Evolutionary conservation across 768 basidiomycete species (phyloP).

Genomic region (Fomitopsis serialis): DNA sequence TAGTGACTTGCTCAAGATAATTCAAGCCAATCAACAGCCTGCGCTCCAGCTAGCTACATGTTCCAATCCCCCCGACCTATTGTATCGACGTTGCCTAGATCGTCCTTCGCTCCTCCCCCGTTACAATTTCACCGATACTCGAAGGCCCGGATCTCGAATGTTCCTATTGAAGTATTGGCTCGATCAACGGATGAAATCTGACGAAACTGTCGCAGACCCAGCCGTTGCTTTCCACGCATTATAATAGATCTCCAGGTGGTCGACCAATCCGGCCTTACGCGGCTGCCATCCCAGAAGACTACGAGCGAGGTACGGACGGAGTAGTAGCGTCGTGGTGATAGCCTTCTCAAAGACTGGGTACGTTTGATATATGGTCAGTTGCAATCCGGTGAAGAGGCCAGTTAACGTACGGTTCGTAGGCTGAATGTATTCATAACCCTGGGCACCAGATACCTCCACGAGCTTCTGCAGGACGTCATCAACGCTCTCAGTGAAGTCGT

Average conservation of each 20-base stretch:
- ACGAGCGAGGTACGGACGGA: conserved; percentile 35
- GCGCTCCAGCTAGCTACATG: too few species aligned
- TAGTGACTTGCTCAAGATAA: too few species aligned
- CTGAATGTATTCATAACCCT: conserved; percentile 27
- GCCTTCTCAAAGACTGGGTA: conserved; percentile 32
- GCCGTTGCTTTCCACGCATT: conserved; percentile 27
- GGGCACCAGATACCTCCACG: conserved; percentile 31
- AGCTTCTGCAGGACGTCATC: conserved; percentile 35
- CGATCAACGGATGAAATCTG: not conserved
- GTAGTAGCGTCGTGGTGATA: conserved; percentile 23
- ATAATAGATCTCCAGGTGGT: conserved; percentile 39
- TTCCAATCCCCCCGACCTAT: too few species aligned
- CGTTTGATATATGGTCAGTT: not conserved
- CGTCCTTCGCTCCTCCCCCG: too few species aligned
- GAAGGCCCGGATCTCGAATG: not conserved
- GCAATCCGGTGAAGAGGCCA: not conserved
- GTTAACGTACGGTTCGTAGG: conserved; percentile 32
- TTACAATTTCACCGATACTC: not conserved
- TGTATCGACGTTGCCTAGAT: too few species aligned
- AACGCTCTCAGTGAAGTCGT: conserved; percentile 34
- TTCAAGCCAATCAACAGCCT: too few species aligned
- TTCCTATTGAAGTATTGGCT: not conserved
- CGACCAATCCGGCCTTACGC: conserved; percentile 35
- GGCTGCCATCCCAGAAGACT: conserved; percentile 40
- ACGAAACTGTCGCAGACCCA: not conserved